These are phyloP conservation scores for Auxenochlorella pyrenoidosa DNA, from an alignment of 139 green algal species.

Conservation along the genomic window DNA sequence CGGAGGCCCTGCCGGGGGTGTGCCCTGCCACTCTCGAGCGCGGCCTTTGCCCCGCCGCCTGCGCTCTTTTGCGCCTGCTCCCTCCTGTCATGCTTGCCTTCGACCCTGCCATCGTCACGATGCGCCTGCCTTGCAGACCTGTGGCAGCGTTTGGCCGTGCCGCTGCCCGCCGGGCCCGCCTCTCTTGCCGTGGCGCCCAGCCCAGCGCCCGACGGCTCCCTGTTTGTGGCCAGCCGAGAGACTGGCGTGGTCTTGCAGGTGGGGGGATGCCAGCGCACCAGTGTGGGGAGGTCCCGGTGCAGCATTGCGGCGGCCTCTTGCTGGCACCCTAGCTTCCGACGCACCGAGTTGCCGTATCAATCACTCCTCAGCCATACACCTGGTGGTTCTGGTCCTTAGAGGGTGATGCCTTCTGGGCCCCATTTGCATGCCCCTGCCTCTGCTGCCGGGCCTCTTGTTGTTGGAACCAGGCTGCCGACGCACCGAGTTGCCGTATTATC, in stretches of 20 bases:
- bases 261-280: neutral
- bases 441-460: no score
- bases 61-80: neutral
- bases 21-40: neutral
- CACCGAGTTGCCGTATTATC: no score
- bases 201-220: slow-evolving; percentile 28
- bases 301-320: no score
- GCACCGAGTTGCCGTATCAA: no score
- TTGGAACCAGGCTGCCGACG: no score
- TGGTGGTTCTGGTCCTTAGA: no score
- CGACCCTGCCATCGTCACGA: neutral
- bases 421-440: no score
- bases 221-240: slow-evolving; percentile 50
- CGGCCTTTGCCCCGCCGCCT: neutral
- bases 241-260: neutral
- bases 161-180: slow-evolving; percentile 29
- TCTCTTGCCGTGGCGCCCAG: slow-evolving; percentile 12
- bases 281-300: no score
- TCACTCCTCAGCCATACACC: no score
- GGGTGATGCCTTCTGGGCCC: no score
- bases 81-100: neutral
- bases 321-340: no score
- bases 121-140: neutral
- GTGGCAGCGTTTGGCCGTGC: slow-evolving; percentile 18
- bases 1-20: no score